phyloP scores from a whole-genome alignment of 306 rosid genomes.

The Hippophae tibetana region DNA sequence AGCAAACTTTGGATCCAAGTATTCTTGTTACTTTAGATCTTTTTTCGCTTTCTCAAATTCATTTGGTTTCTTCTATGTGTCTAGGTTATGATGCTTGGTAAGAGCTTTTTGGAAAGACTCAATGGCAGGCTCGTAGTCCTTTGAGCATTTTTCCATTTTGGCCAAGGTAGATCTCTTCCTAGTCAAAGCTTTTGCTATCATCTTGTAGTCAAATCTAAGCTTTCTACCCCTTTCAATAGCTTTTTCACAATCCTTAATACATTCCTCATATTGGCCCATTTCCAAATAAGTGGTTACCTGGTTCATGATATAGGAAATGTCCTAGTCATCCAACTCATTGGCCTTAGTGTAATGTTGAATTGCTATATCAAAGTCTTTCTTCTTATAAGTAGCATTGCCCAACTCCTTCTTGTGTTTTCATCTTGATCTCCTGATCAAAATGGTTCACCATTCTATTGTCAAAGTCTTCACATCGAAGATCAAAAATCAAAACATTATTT shows the following conservation, averaged over 20 bases:
- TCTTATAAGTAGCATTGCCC: too few relatives aligned
- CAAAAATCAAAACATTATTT: too few relatives aligned
- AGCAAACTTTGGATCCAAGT: slow-evolving; percentile 70
- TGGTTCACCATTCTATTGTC: too few relatives aligned
- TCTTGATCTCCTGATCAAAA: too few relatives aligned
- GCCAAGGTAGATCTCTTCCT: slow-evolving; percentile 72
- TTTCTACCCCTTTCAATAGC: slow-evolving; percentile 95
- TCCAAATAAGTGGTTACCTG: slow-evolving; percentile 92
- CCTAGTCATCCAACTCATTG: slow-evolving; percentile 70
- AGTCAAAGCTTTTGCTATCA: slow-evolving; percentile 93
- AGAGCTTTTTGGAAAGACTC: slow-evolving; percentile 89
- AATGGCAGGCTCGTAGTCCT: slow-evolving; percentile 78
- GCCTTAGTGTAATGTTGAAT: slow-evolving; percentile 75
- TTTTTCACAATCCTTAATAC: slow-evolving; percentile 83
- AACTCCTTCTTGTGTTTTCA: too few relatives aligned
- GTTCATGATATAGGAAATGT: slow-evolving; percentile 62
- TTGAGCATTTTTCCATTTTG: slow-evolving; percentile 67
- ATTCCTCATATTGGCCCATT: slow-evolving; percentile 81
- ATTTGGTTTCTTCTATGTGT: slow-evolving; percentile 70
- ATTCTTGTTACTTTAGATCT: slow-evolving; percentile 79
- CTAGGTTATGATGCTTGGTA: slow-evolving; percentile 94
- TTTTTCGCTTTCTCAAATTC: slow-evolving; percentile 84
- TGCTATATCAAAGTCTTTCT: slow-evolving; percentile 32
- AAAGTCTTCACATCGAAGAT: too few relatives aligned
- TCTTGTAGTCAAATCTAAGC: slow-evolving; percentile 75